phyloP scores from a whole-genome alignment of 805 yeast genomes.

The Wickerhamiella brachini region DNA sequence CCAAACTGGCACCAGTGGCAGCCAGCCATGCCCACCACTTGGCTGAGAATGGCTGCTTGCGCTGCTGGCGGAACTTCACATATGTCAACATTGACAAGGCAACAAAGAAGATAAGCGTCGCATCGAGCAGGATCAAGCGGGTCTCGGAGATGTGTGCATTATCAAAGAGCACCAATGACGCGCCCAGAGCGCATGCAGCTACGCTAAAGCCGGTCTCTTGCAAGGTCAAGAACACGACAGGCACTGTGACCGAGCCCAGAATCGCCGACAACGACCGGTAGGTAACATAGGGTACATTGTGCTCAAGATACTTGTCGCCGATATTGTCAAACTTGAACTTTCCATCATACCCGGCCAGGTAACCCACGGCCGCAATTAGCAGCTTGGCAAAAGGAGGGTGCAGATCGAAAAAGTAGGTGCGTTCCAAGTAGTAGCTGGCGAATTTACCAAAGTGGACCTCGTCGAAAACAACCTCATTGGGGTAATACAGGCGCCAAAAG shows the following conservation, averaged over 20 bases:
- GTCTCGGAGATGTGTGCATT: constrained; percentile 73
- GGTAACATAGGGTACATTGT: constrained; percentile 53
- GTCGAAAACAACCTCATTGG: constrained; percentile 77
- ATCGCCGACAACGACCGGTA: constrained; percentile 84
- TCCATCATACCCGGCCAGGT: constrained; percentile 76
- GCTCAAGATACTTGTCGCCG: constrained; percentile 61
- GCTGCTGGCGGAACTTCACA: constrained; percentile 42
- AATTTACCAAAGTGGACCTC: constrained; percentile 94
- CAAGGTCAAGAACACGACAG: constrained; percentile 74
- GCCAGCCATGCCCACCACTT: constrained; percentile 92
- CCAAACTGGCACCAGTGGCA: constrained; percentile 72
- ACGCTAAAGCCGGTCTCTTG: constrained; percentile 57
- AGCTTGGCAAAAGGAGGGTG: constrained; percentile 96
- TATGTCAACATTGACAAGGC: constrained; percentile 66
- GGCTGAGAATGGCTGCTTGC: constrained; percentile 50
- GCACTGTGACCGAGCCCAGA: constrained; percentile 74
- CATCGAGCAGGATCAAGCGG: constrained; percentile 80
- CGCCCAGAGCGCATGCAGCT: constrained; percentile 63
- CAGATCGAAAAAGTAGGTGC: constrained; percentile 88
- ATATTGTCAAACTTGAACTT: constrained; percentile 71
- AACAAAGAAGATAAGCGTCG: constrained; percentile 81
- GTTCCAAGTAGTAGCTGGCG: constrained; percentile 79
- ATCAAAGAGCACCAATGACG: constrained; percentile 57
- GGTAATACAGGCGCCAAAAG: constrained; percentile 70
- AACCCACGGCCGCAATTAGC: constrained; percentile 80